Conservation (phyloP, 2,329 filamentous ascomycete species). For the Colletotrichum sp. region DNA sequence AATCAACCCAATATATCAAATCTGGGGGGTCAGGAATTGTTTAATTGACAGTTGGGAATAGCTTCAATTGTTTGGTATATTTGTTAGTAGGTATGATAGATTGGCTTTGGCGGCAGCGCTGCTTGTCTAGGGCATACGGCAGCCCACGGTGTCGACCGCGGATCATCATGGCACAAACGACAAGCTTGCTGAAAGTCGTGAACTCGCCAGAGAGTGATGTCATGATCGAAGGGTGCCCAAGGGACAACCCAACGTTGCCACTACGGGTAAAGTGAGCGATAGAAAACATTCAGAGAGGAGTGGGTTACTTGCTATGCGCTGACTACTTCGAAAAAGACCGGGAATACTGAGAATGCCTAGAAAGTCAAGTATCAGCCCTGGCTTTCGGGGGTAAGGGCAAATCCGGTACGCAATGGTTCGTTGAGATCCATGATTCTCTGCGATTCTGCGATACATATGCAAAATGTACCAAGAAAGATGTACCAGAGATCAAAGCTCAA, state of each 20-base stretch:
- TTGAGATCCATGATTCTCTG: not conserved
- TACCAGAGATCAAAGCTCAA: constrained; percentile 47
- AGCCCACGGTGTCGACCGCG: constrained; percentile 39
- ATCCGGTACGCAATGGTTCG: not conserved
- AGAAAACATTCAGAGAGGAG: not conserved
- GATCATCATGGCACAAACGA: constrained; percentile 42
- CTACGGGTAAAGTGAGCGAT: constrained; percentile 21
- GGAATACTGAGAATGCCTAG: constrained; percentile 33
- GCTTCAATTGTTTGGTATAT: no score
- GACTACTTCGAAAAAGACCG: constrained; percentile 37
- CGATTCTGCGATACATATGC: constrained; percentile 30
- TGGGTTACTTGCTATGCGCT: constrained; percentile 33
- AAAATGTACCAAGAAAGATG: constrained; percentile 41
- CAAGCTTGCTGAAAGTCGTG: constrained; percentile 35
- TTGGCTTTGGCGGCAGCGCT: no score
- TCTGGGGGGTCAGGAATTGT: no score
- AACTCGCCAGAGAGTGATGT: constrained; percentile 34
- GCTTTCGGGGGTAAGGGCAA: rapidly evolving
- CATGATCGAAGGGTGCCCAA: constrained; percentile 33
- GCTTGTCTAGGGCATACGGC: constrained; percentile 35
- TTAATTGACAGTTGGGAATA: no score
- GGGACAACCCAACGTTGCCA: constrained; percentile 38
- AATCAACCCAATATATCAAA: no score
- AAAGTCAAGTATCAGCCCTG: not conserved
- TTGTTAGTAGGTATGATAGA: no score